These are phyloP conservation scores for Annulohypoxylon nitens DNA, from an alignment of 495 filamentous ascomycete genomes.

Conservation along the genomic window DNA sequence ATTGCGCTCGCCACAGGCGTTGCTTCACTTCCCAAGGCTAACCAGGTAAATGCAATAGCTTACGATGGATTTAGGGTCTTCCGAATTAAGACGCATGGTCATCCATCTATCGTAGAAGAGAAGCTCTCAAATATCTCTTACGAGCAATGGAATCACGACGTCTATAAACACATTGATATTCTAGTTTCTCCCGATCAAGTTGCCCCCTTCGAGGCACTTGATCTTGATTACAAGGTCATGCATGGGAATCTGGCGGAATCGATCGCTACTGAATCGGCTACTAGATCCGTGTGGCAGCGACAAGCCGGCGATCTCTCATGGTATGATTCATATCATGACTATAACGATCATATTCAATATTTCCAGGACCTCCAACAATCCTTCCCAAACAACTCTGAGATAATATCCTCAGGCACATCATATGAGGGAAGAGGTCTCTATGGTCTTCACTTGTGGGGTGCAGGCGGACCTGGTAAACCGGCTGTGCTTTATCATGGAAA, in stretches of 20 bases:
- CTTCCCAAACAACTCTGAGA: slow-evolving; percentile 60
- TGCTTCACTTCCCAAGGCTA: slow-evolving; percentile 10
- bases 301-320: slow-evolving; percentile 51
- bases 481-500: slow-evolving; percentile 64
- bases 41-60: slow-evolving; percentile 10
- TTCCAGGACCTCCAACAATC: slow-evolving; percentile 55
- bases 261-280: slow-evolving; percentile 53
- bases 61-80: slow-evolving; percentile 61
- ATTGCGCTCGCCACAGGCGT: slow-evolving; percentile 9
- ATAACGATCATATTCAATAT: slow-evolving; percentile 61
- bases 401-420: slow-evolving; percentile 60
- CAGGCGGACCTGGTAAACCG: slow-evolving; percentile 58
- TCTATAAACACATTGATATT: slow-evolving; percentile 52
- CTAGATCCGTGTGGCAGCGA: slow-evolving; percentile 12
- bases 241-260: slow-evolving; percentile 60
- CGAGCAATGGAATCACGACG: slow-evolving; percentile 50
- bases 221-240: slow-evolving; percentile 55
- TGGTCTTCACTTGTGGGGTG: slow-evolving; percentile 65
- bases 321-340: slow-evolving; percentile 63
- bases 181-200: slow-evolving; percentile 55
- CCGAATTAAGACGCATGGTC: slow-evolving; percentile 46
- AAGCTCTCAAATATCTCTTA: slow-evolving; percentile 49
- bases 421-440: slow-evolving; percentile 58
- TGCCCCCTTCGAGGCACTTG: slow-evolving; percentile 50
- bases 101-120: slow-evolving; percentile 40